Base-by-base conservation (phyloP, 2,329 filamentous ascomycete species). In the Nothophoma quercina region DNA sequence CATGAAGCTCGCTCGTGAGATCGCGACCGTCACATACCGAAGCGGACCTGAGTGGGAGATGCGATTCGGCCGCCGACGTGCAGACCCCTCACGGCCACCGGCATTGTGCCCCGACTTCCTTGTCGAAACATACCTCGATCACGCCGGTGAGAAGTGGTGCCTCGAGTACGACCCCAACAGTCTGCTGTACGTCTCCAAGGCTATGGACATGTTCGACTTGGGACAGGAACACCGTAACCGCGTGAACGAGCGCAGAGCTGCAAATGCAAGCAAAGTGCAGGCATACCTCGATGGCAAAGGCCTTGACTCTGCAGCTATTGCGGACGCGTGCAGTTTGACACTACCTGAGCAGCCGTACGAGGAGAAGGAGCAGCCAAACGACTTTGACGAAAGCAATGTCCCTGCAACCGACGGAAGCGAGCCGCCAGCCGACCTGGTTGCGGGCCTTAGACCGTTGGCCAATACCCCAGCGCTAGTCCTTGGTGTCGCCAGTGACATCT, bases 41-140 rank as follows among this genome's bases (percentile, higher is more conserved):
- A 96, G 91, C 47, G 95, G 95, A 0, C 95, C 95, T 0, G 95
- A 99, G 75, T 99, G 95, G 95, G 95, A 99, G 76, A 89, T 91
- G 75, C 86, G 95, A 28, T 99, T 99, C 72, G 93, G 91, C 4
- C 84, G 95, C 29, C 83, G 91, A 60, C 84, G 95, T 38, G 93
- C 95, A 12, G 95, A 99, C 71, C 83, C 91, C 0, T 86, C 85
- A 62, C 92, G 91, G 63, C 92, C 90, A 4, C 95, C 95, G 0
- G 95, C 95, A 0, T 77, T 99, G n/a, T 99, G 95, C 67, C 93
- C 95, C 0, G 95, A 99, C 71, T 99, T 98, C 69, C 81, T 99
- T 19, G 96, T 99, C 62, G 95, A 99, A 77, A 99, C 95, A 0
- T 99, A 99, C 71, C 85, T 99, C 15, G 95, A 99, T 74, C 95